Base-by-base conservation (phyloP, 2,329 filamentous ascomycete genomes). In the Chaetothyriales sp. region DNA sequence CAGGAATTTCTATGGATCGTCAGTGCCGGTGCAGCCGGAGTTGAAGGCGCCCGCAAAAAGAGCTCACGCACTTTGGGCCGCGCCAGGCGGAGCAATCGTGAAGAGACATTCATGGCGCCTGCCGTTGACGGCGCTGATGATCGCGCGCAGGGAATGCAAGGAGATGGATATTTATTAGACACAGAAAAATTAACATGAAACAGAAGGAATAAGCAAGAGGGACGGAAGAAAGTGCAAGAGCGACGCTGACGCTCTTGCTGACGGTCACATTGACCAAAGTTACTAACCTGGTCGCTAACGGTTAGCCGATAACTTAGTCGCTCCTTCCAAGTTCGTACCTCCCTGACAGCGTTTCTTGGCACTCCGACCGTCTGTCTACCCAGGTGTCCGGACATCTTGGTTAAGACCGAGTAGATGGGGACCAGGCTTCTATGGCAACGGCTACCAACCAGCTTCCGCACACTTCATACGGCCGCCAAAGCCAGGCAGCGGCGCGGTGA, bases 1-100 rank as follows among this genome's bases (percentile, higher is more conserved):
- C 58, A 95, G 78, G 66, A 95, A 90, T 46, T 80, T 83, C 88
- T 95, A 65, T 48, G 48, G 60, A n/a, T 43, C 15, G 44, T 43
- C 43, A 49, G 43, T 36, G 10, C 22, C 26, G 26, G 18, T 43
- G 20, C 15, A 5, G 12, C 19, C 32, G 15, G 15, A 18, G 32
- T 20, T 5, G 20, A 44, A 15, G 28, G 20, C 42, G 18, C 19
- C 9, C 39, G 19, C 19, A 20, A 28, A 19, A 18, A 53, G 20
- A 2, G 28, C 58, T 43, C 65, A 25, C 22, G 22, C 22, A 71
- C 71, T 66, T 72, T 65, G 61, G 71, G 71, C 65, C 71, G 69
- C 64, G 69, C 71, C 55, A 73, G 66, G 66, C 71, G 71, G 64
- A 73, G 60, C 55, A 70, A 65, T 52, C 70, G 69, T 44, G 53